Conservation (phyloP, 495 filamentous ascomycete genomes). For the Penicillium robsamsonii region DNA sequence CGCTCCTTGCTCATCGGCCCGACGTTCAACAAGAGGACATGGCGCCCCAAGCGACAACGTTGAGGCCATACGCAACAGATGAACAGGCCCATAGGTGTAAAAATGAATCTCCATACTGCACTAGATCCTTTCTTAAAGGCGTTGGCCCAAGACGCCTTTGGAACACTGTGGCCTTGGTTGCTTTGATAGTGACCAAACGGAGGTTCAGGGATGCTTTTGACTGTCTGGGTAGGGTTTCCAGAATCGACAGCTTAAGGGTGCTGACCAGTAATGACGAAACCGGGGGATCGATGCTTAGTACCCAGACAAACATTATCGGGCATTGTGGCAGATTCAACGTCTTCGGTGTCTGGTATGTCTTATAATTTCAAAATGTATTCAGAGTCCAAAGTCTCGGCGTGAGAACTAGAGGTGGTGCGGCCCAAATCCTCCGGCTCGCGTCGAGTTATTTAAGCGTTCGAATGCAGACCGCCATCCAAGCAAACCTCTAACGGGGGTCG, state of each 20-base stretch:
- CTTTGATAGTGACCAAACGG: background rate
- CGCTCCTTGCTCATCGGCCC: conserved; percentile 68
- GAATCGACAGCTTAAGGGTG: background rate
- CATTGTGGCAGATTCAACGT: background rate
- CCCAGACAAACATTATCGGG: background rate
- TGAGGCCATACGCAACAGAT: conserved; percentile 75
- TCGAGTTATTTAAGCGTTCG: conserved; percentile 3
- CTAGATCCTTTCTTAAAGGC: background rate
- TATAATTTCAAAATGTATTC: background rate
- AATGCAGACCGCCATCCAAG: conserved; percentile 1
- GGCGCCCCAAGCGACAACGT: conserved; percentile 82
- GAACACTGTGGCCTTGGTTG: background rate
- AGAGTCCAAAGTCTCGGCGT: too few species aligned
- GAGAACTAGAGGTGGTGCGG: too few species aligned
- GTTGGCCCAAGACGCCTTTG: background rate
- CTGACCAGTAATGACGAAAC: conserved; percentile 2
- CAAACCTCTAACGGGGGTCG: conserved; percentile 4
- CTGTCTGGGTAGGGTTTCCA: background rate
- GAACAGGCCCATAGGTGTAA: conserved; percentile 59
- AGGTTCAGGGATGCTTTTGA: background rate
- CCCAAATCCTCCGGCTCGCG: conserved; percentile 1
- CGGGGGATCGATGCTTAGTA: background rate
- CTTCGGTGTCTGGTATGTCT: background rate
- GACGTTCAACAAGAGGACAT: conserved; percentile 78
- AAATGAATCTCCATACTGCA: background rate